Evolutionary conservation across 345 rosid species (phyloP).

Genomic region (rapeseed (Brassica napus)): Da-Ae NC_063451.1:28417501-28418000

Average conservation of each 20-base stretch:
- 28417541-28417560: neutral
- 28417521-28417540: neutral
- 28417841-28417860: neutral
- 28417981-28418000: slow-evolving; percentile 25
- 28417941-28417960: neutral
- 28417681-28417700: neutral
- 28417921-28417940: neutral
- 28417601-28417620: neutral
- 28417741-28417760: neutral
- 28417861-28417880: neutral
- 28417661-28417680: neutral
- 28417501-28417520: neutral
- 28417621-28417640: no score
- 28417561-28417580: neutral
- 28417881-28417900: neutral
- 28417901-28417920: neutral
- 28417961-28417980: slow-evolving; percentile 15
- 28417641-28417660: neutral
- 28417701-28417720: neutral
- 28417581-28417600: neutral
- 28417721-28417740: neutral
- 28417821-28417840: neutral
- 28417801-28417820: neutral
- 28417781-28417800: neutral
- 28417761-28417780: neutral